Evolutionary conservation across 2,329 filamentous ascomycete genomes (phyloP), one percentile per base, ranked within the genome.

Genomic region (Aspergillus fijiensis): DNA sequence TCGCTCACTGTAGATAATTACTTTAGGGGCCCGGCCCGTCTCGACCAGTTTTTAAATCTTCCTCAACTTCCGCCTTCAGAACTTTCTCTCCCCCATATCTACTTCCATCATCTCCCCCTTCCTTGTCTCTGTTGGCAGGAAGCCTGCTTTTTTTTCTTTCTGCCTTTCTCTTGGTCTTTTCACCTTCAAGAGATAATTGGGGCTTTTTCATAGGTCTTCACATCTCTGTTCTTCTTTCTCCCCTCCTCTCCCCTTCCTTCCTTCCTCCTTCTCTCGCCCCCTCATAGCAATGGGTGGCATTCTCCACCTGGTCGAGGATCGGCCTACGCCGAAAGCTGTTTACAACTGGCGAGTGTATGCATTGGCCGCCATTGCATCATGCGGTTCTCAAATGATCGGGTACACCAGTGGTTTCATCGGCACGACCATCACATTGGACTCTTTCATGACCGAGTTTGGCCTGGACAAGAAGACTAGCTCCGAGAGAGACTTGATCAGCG

Each of bases 351-450:
- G 82, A 55, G 81, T 86, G 52, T 86, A 85, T 66, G 73, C 79
- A 14, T 82, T 80, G 49, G 82, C 83, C 14, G 72, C 74, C 23
- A 79, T 85, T 54, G 83, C 83, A 62, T 84, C 80, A 59, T 84
- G 82, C 66, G 83, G 83, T 59, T 81, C 83, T 65, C 84, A 82
- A 67, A 85, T 84, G 81, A 84, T 84, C 63, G 81, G 82, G 31
- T 84, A 84, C 65, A 89, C 91, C 71, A 88, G 85, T 58, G 87
- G 90, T 64, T 93, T 93, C 76, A 92, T 92, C 67, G 90, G 89
- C 65, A 90, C 87, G 0, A 92, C 90, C 2, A 80, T 93, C 39
- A 86, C 88, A 3, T 79, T 93, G 48, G 79, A 82, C 0, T 89
- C 89, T 0, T 92, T 92, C 74, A 78, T 77, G 51, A 66, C 78